These are phyloP conservation scores for Infundibulicybe gibba DNA, from an alignment of 768 basidiomycete species.

Conservation along the genomic window DNA sequence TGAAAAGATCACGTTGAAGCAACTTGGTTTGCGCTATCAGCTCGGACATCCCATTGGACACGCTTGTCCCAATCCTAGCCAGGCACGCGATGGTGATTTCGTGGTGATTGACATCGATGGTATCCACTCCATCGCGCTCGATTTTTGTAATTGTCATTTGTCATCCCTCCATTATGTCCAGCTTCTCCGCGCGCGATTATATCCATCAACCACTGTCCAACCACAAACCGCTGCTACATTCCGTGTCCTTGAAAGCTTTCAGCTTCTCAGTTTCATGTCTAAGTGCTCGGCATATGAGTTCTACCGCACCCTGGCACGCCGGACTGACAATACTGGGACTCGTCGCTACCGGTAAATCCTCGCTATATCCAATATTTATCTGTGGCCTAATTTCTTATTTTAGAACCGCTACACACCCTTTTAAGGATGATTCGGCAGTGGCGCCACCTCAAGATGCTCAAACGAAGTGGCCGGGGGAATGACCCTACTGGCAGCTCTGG, in stretches of 20 bases:
- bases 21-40: not conserved
- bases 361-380: too few species aligned
- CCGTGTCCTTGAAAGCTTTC: constrained; percentile 16
- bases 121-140: not conserved
- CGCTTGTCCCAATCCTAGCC: not conserved
- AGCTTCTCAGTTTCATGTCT: constrained; percentile 17
- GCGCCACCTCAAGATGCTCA: not conserved
- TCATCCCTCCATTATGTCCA: constrained; percentile 6
- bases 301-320: constrained; percentile 14
- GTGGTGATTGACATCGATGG: not conserved
- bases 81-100: not conserved
- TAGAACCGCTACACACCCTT: not conserved
- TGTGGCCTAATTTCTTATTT: not conserved
- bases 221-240: constrained; percentile 19
- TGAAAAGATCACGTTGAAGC: not conserved
- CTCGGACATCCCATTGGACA: not conserved
- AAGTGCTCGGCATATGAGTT: constrained; percentile 23
- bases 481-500: not conserved
- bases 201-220: constrained; percentile 12
- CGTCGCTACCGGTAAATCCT: constrained; percentile 8
- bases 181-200: constrained; percentile 16
- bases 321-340: constrained; percentile 7
- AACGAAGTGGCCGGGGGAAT: not conserved
- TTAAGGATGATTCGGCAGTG: not conserved
- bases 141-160: not conserved